Base-by-base conservation (phyloP, 345 rosid species). In the Limnanthes douglasii region DNA sequence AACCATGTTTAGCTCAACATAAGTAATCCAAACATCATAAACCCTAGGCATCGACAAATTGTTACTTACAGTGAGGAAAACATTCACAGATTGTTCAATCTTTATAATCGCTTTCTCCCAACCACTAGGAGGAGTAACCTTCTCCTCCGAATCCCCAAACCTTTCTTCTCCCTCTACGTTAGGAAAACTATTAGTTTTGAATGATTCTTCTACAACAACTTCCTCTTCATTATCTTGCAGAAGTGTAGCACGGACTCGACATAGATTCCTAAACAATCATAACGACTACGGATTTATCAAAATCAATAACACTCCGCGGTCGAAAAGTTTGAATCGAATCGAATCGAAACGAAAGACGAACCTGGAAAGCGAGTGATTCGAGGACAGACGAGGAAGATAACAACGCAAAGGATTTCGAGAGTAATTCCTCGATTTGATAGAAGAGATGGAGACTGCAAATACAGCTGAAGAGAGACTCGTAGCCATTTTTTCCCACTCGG, bases 61-160 rank as follows among this genome's bases (percentile, higher is more conserved):
- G n/a, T n/a, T n/a, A n/a, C n/a, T 48, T 62, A 75, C 95, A 41
- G 94, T 79, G 37, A 84, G 94, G 51, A 88, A 69, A 56, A 88
- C 50, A 57, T 88, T 82, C 15, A 78, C 27, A 44, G 82, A 65
- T 53, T 76, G 85, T 43, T 88, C 97, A 23, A 76, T 2, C 73
- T 75, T 78, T 50, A 88, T 58, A 46, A 57, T 26, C 88, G 70
- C 78, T 21, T 37, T 41, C 46, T 72, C 90, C 17, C 49, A 20
- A 39, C 35, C 65, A 55, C 52, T 48, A 34, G 64, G 14, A 3
- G 83, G 37, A 11, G 69, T 60, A n/a, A n/a, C n/a, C 52, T 9
- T 41, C 32, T 1, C 31, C 8, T 33, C 28, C 7, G 71, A 29
- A 15, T 45, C 68, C 8, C 29, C 66, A 8, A 5, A 15, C 32